Evolutionary conservation across 176 grass and related monocot genomes (phyloP), one percentile per base, ranked within the genome.

Genomic region (Cenchrus purpureus): DNA sequence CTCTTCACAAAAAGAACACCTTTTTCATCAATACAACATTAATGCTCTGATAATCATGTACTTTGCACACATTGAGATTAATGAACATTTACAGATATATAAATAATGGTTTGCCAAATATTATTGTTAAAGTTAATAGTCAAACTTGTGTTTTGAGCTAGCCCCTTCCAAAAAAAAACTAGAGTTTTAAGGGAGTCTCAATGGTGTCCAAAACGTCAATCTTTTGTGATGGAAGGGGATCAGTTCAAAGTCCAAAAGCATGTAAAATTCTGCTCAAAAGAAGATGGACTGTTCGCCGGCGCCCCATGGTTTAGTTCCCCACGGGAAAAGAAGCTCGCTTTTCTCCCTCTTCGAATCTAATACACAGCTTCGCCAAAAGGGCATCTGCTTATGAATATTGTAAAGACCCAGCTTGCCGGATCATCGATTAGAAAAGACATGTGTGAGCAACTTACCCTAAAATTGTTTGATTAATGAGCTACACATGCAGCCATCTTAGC

Each of bases 401-500:
- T 31, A 77, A 79, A 83, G 82, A 79, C 71, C 42, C 50, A 73
- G 60, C 74, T 32, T 65, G 67, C 57, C 57, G 55, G 68, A 74
- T 42, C n/a, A 74, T 42, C n/a, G 81, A 65, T 63, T 80, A 87
- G 73, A 59, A 84, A 79, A 87, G 74, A 84, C 87, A 61, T 60
- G 75, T 80, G 84, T 56, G 68, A 37, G 85, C 89, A 87, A 76
- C 89, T 91, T 87, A 87, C 89, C 63, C 32, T 46, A 15, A 59
- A 44, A 75, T 19, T 80, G 52, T 68, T 80, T 71, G 67, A 61
- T 82, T 83, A 82, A 86, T 72, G 72, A 84, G 80, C 84, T 79
- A 84, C 89, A 90, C 89, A 87, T 90, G 84, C 89, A 10, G 61
- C 80, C 89, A 91, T 87, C 80, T 91, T 79, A 87, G 80, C 89